Evolutionary conservation across 176 grass and related monocot genomes (phyloP).

Genomic region (Cenchrus fungigraminus): DNA sequence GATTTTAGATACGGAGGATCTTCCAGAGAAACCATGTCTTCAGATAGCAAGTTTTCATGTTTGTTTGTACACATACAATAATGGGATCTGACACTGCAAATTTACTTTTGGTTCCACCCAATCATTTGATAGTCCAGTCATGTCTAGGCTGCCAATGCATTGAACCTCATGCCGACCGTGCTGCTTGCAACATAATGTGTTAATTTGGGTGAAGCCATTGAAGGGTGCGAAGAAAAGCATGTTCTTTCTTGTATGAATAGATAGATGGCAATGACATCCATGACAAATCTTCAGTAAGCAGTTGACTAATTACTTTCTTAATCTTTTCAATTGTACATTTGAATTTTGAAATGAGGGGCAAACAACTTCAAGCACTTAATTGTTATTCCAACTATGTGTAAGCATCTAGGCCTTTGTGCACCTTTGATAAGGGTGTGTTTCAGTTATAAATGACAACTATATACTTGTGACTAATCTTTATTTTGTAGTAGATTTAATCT

Average conservation of each 20-base stretch:
- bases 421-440: no score
- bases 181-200: neutral
- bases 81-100: neutral
- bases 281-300: neutral
- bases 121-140: neutral
- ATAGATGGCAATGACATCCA: neutral
- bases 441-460: no score
- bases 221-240: neutral
- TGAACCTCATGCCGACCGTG: neutral
- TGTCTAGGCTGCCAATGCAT: neutral
- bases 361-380: constrained; percentile 2
- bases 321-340: neutral
- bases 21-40: neutral
- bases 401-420: no score
- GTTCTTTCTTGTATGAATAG: no score
- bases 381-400: neutral
- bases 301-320: neutral
- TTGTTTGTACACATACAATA: neutral
- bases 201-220: neutral
- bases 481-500: no score
- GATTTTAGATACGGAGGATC: neutral
- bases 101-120: neutral
- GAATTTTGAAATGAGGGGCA: neutral
- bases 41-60: neutral
- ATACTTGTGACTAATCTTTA: no score